Evolutionary conservation across 1,139 yeast genomes (phyloP), one percentile per base, ranked within the genome.

Genomic region (Debaryomyces singareniensis): DNA sequence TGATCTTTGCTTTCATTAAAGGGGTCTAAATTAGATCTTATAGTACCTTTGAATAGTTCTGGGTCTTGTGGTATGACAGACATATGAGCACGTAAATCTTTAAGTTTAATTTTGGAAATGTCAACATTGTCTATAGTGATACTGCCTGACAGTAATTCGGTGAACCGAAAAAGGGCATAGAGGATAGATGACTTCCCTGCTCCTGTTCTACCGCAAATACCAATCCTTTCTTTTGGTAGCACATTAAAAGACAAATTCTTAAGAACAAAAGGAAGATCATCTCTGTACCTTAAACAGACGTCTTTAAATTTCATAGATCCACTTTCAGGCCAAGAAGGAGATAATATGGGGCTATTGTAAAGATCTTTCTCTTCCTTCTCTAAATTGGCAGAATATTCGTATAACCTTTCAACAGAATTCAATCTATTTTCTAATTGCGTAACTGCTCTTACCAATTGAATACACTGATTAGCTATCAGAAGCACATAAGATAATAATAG

Each of bases 21-120:
- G 30, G 94, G 89, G 57, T 87, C 96, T 49, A 87, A 62, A 47
- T 87, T 87, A 25, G 79, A 69, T 44, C 87, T 71, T 34, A 87
- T 68, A 0, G 93, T 79, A 32, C 96, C 96, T 9, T 82, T 68
- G 55, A 87, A 87, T 45, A 87, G 60, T 0, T 94, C 86, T 13
- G 96, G 96, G 51, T 87, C 96, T 58, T 87, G 96, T 10, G 96
- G 96, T 52, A 87, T 87, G 43, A 87, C 87, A 1, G 95, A 59
- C 76, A 44, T 84, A 63, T 84, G 50, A 67, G 80, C 61, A 39
- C 98, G 78, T 42, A 91, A 68, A 38, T 78, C 79, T 33, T 68
- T 71, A 40, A 91, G 69, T 5, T 96, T 96, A 43, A 91, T 71
- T 20, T 71, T 55, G 2, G 75, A 52, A 31, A 75, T 75, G 45